These are phyloP conservation scores for Tinospora cordifolia DNA, from an alignment of 164 flowering plant genomes.

Conservation along the genomic window DNA sequence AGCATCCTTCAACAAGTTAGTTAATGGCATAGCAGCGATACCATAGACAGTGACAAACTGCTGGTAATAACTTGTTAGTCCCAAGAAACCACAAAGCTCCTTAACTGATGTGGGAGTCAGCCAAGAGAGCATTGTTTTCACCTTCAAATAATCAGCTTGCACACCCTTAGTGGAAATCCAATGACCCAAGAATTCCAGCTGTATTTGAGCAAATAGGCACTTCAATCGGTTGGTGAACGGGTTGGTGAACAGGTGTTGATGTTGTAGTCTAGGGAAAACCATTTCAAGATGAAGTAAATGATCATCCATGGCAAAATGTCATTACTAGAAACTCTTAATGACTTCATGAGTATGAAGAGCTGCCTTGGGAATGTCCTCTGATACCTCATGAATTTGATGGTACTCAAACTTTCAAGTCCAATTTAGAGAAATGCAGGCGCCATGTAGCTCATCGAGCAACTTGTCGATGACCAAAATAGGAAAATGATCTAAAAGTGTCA, in stretches of 20 bases:
- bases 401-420: neutral
- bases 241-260: too few relatives aligned
- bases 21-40: neutral
- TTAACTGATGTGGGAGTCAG: neutral
- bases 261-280: too few relatives aligned
- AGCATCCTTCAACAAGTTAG: neutral
- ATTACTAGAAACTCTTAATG: constrained; percentile 5
- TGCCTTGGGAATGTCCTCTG: neutral
- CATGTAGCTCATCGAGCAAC: neutral
- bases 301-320: neutral
- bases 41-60: neutral
- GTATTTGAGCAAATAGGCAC: too few relatives aligned
- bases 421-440: neutral
- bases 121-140: neutral
- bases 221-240: too few relatives aligned
- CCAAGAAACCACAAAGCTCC: neutral
- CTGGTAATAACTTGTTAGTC: neutral
- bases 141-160: neutral
- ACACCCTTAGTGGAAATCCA: neutral
- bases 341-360: neutral
- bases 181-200: neutral
- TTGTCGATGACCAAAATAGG: neutral
- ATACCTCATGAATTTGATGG: neutral
- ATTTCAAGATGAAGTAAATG: too few relatives aligned
- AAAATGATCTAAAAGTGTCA: neutral